phyloP scores from a whole-genome alignment of 2,329 filamentous ascomycete genomes.

The Hypocreales sp. region DNA sequence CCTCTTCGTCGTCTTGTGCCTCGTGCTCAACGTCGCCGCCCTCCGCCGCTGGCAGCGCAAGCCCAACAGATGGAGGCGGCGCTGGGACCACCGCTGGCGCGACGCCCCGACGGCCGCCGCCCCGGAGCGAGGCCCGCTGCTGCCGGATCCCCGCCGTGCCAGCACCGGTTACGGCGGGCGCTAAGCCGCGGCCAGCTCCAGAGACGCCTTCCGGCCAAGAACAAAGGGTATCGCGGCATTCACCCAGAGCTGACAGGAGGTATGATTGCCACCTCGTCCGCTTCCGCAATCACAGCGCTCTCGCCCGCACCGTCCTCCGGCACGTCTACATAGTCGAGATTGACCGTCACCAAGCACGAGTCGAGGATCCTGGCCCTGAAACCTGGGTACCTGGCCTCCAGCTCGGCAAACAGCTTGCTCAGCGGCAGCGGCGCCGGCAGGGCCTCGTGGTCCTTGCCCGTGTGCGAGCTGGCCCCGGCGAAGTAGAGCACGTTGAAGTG shows the following conservation, averaged over 20 bases:
- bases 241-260: constrained; percentile 78
- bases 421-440: constrained; percentile 52
- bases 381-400: constrained; percentile 56
- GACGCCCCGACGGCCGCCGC: constrained; percentile 7
- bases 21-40: constrained; percentile 4
- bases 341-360: constrained; percentile 64
- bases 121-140: constrained; percentile 13
- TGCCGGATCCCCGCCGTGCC: constrained; percentile 5
- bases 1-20: constrained; percentile 9
- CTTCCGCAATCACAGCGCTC: constrained; percentile 43
- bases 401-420: constrained; percentile 43
- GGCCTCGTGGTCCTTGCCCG: constrained; percentile 48
- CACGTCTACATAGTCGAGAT: constrained; percentile 66
- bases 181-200: too few species aligned
- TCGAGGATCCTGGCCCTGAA: constrained; percentile 53
- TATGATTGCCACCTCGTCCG: constrained; percentile 77
- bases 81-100: constrained; percentile 6
- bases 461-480: constrained; percentile 57
- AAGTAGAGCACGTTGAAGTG: constrained; percentile 75
- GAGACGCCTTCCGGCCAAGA: neutral
- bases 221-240: too few species aligned
- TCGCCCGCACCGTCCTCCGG: constrained; percentile 25
- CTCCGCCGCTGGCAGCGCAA: constrained; percentile 8
- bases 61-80: constrained; percentile 6
- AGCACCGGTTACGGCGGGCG: too few species aligned